A percentile compares a stretch with the other conserved stretches of the same genome.
These are phyloP conservation scores for Canavalia gladiata DNA, from an alignment of 306 rosid species.

Conservation along the genomic window DNA sequence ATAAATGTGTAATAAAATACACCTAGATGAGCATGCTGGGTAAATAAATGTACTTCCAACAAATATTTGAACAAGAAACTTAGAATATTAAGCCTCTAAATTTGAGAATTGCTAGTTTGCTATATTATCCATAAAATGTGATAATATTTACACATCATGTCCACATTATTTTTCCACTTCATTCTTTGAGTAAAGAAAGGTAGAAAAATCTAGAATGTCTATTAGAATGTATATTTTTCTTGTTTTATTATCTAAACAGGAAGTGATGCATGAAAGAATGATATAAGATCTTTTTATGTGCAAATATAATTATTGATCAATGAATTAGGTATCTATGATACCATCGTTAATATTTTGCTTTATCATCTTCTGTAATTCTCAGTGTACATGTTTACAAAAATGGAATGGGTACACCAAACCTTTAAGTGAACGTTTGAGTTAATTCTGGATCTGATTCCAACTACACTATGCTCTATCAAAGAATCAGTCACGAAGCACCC, in stretches of 20 bases:
- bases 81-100: neutral
- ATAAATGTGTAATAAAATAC: neutral
- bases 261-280: neutral
- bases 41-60: too few species aligned
- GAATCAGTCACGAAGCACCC: conserved; percentile 78
- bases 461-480: conserved; percentile 76
- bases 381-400: conserved; percentile 3
- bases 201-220: neutral
- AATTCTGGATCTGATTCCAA: conserved; percentile 79
- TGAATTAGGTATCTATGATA: conserved; percentile 12
- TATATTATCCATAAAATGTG: neutral
- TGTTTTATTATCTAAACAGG: neutral
- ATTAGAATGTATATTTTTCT: neutral
- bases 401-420: conserved; percentile 52
- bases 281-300: neutral
- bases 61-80: too few species aligned
- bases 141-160: neutral
- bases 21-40: too few species aligned
- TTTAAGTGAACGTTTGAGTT: conserved; percentile 69
- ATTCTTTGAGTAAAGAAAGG: neutral
- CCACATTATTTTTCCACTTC: neutral
- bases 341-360: conserved; percentile 6
- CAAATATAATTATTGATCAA: neutral
- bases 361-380: neutral
- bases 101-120: conserved; percentile 16